Evolutionary conservation across 768 basidiomycete genomes (phyloP).

Genomic region (Leccinellum luteum): DNA sequence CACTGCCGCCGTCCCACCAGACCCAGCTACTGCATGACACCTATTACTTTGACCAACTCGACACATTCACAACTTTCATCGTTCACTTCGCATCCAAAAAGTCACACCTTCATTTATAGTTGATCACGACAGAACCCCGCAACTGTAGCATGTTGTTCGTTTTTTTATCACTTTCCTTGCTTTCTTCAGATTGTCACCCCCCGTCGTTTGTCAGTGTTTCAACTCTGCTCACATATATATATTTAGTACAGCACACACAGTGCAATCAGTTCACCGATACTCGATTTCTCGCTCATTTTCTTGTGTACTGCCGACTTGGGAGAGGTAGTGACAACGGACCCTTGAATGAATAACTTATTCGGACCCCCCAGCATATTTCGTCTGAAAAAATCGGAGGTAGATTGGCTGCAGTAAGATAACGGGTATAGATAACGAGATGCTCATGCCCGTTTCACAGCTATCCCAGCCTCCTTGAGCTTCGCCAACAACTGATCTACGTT

Average conservation of each 20-base stretch:
- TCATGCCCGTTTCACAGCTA: constrained; percentile 32
- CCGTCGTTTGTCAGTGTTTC: constrained; percentile 3
- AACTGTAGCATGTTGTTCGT: constrained; percentile 29
- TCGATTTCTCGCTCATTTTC: constrained; percentile 1
- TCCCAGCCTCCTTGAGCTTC: constrained; percentile 87
- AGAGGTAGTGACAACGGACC: constrained; percentile 7
- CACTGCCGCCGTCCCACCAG: constrained; percentile 4
- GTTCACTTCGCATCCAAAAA: constrained; percentile 3
- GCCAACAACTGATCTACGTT: constrained; percentile 86
- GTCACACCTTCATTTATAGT: constrained; percentile 19
- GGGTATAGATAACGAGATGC: constrained; percentile 6
- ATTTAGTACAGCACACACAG: constrained; percentile 15
- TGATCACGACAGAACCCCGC: constrained; percentile 5
- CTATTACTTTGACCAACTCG: neutral
- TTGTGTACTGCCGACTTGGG: constrained; percentile 14
- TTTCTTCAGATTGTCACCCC: constrained; percentile 10
- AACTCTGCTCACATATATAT: constrained; percentile 26
- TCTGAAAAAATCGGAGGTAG: neutral
- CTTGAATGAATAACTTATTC: constrained; percentile 21
- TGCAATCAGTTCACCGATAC: constrained; percentile 8
- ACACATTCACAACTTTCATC: neutral
- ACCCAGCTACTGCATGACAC: constrained; percentile 8
- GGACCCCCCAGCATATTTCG: neutral
- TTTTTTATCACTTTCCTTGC: constrained; percentile 8
- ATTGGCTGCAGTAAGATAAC: neutral